These are phyloP conservation scores for Suhomyces bribrorum DNA, from an alignment of 1,139 yeast genomes.

Conservation along the genomic window DNA sequence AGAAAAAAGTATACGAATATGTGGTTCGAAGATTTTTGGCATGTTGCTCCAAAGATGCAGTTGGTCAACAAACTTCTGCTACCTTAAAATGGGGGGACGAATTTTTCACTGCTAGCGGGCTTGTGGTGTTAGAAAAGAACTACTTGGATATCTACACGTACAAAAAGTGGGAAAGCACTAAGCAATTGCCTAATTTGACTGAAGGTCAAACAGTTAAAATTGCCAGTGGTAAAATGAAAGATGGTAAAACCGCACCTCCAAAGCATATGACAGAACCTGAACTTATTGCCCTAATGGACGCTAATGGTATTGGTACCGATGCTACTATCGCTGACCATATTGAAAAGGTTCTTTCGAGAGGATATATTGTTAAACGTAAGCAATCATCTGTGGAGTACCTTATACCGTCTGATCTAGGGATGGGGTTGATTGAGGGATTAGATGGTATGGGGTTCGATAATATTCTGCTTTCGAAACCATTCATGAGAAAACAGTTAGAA, in stretches of 20 bases:
- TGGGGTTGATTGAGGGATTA: slow-evolving; percentile 87
- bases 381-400: slow-evolving; percentile 42
- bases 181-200: slow-evolving; percentile 63
- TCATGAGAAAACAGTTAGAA: slow-evolving; percentile 78
- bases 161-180: slow-evolving; percentile 72
- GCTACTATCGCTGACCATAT: slow-evolving; percentile 99
- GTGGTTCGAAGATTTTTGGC: slow-evolving; percentile 87
- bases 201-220: slow-evolving; percentile 59
- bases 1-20: slow-evolving; percentile 80
- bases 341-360: slow-evolving; percentile 68
- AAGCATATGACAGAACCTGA: slow-evolving; percentile 87
- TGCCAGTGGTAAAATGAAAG: slow-evolving; percentile 56
- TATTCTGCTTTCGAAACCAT: slow-evolving; percentile 84
- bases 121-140: slow-evolving; percentile 69
- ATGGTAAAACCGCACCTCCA: slow-evolving; percentile 83
- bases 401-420: slow-evolving; percentile 81
- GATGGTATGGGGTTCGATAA: slow-evolving; percentile 72
- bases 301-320: slow-evolving; percentile 97
- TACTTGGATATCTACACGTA: slow-evolving; percentile 81
- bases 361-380: slow-evolving; percentile 59
- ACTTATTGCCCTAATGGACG: slow-evolving; percentile 90
- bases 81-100: slow-evolving; percentile 79
- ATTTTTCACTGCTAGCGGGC: slow-evolving; percentile 66
- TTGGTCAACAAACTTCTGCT: slow-evolving; percentile 67
- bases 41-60: slow-evolving; percentile 89